Evolutionary conservation across 495 filamentous ascomycete species (phyloP).

Genomic region (Hypomontagnella submonticulosa): DNA sequence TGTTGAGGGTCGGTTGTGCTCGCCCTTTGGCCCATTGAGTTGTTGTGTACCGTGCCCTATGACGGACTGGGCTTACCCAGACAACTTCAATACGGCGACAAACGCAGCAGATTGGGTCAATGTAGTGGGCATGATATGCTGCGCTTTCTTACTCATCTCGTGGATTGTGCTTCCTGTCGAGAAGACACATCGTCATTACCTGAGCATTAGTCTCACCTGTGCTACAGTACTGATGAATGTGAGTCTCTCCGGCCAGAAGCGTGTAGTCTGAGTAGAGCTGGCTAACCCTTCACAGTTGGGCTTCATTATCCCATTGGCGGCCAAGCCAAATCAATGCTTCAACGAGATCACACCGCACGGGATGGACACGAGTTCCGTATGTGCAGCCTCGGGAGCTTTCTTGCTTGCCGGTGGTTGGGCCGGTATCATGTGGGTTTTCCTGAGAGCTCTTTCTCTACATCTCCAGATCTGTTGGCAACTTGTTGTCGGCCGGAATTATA

Average conservation of each 20-base stretch:
- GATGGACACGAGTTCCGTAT: slow-evolving; percentile 83
- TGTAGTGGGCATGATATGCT: slow-evolving; percentile 75
- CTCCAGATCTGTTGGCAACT: slow-evolving; percentile 98
- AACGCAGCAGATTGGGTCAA: slow-evolving; percentile 80
- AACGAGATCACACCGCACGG: slow-evolving; percentile 93
- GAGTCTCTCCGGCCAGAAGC: slow-evolving; percentile 49
- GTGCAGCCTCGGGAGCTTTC: slow-evolving; percentile 88
- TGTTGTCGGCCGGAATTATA: slow-evolving; percentile 87
- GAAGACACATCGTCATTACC: slow-evolving; percentile 90
- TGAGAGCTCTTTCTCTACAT: slow-evolving; percentile 90
- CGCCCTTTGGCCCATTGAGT: slow-evolving; percentile 49
- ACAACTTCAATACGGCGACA: slow-evolving; percentile 73
- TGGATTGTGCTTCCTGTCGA: slow-evolving; percentile 87
- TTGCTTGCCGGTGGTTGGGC: slow-evolving; percentile 86
- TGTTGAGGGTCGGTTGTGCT: slow-evolving; percentile 71
- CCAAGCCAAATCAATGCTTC: slow-evolving; percentile 83
- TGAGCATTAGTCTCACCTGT: slow-evolving; percentile 85
- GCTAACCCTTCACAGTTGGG: slow-evolving; percentile 62
- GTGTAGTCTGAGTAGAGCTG: background rate
- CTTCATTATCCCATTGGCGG: slow-evolving; percentile 89
- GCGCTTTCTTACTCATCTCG: slow-evolving; percentile 81
- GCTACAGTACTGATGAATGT: slow-evolving; percentile 82
- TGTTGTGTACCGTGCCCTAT: slow-evolving; percentile 95
- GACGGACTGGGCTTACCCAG: slow-evolving; percentile 84
- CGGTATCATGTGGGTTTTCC: slow-evolving; percentile 87